A percentile compares a stretch with the other conserved stretches of the same genome.
phyloP scores from a whole-genome alignment of 2,329 filamentous ascomycete species.

The Cladosporium sphaerospermum region DNA sequence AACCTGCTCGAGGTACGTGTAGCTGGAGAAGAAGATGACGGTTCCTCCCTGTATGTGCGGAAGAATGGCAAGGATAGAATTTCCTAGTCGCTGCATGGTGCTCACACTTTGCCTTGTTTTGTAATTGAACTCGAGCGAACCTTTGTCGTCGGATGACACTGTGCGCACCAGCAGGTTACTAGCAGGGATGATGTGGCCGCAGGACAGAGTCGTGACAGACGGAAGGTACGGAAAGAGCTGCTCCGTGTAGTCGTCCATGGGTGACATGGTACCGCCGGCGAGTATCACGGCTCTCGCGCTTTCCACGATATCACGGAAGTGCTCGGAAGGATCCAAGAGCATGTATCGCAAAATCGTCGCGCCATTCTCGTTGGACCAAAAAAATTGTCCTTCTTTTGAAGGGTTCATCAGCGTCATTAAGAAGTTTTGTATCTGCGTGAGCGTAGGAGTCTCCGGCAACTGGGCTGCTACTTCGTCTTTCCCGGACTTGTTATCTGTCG shows the following conservation, averaged over 20 bases:
- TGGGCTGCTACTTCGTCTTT: neutral
- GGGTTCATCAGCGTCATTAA: constrained; percentile 80
- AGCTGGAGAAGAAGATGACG: constrained; percentile 93
- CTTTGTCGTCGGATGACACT: constrained; percentile 47
- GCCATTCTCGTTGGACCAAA: constrained; percentile 43
- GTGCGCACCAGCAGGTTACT: constrained; percentile 76
- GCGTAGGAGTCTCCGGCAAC: constrained; percentile 40
- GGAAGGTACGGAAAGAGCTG: constrained; percentile 77
- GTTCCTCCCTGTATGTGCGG: constrained; percentile 76
- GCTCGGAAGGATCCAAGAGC: constrained; percentile 81
- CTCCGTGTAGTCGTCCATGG: constrained; percentile 82
- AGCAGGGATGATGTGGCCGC: constrained; percentile 84
- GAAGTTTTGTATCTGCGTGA: constrained; percentile 62
- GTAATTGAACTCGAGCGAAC: constrained; percentile 79
- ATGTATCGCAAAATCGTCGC: constrained; percentile 71
- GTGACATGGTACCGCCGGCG: constrained; percentile 95
- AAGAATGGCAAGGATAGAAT: constrained; percentile 65
- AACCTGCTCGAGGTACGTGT: constrained; percentile 78
- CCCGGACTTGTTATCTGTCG: neutral
- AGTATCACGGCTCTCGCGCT: constrained; percentile 81
- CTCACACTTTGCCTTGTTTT: constrained; percentile 62
- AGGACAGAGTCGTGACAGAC: constrained; percentile 73
- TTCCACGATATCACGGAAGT: constrained; percentile 81
- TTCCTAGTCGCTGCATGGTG: constrained; percentile 66
- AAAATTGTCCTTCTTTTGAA: constrained; percentile 59